Percentiles rank a stretch among this genome's conserved stretches.
Conservation (phyloP, 108 stramenopile species). For the Hondaea fermentalgiana region DNA sequence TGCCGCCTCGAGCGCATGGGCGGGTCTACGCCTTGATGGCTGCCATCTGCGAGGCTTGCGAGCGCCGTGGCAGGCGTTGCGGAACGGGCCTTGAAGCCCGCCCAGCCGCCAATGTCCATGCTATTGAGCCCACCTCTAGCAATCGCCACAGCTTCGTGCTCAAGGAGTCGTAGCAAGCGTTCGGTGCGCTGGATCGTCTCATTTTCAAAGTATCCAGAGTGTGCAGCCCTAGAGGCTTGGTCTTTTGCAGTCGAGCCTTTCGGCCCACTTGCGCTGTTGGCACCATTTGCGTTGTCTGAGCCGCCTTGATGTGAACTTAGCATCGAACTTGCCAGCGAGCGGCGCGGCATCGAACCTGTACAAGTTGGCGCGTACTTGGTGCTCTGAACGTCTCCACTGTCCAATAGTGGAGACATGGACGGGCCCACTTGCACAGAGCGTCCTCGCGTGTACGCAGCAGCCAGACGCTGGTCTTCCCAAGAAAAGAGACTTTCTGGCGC, state of each 20-base stretch:
- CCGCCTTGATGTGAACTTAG: no score
- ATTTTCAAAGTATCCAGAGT: background rate
- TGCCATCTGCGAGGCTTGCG: background rate
- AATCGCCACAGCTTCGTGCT: constrained; percentile 11
- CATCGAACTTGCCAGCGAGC: no score
- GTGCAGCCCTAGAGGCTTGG: background rate
- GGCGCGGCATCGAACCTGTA: no score
- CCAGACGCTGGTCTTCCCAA: background rate
- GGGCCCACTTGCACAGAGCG: background rate
- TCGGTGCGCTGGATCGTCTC: background rate
- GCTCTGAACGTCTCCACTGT: background rate
- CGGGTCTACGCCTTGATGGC: background rate
- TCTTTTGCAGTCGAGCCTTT: background rate
- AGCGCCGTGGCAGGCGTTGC: background rate
- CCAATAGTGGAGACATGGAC: background rate
- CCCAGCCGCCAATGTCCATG: background rate
- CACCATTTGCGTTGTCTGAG: no score
- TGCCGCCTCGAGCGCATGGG: background rate
- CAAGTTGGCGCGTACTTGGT: background rate
- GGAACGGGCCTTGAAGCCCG: background rate
- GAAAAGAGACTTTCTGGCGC: background rate
- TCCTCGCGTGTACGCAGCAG: background rate
- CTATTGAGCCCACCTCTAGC: background rate
- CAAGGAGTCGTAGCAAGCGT: background rate
- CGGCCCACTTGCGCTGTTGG: background rate